Base-by-base conservation (phyloP, 352 stramenopile genomes). In the Stramenopiles sp. region DNA sequence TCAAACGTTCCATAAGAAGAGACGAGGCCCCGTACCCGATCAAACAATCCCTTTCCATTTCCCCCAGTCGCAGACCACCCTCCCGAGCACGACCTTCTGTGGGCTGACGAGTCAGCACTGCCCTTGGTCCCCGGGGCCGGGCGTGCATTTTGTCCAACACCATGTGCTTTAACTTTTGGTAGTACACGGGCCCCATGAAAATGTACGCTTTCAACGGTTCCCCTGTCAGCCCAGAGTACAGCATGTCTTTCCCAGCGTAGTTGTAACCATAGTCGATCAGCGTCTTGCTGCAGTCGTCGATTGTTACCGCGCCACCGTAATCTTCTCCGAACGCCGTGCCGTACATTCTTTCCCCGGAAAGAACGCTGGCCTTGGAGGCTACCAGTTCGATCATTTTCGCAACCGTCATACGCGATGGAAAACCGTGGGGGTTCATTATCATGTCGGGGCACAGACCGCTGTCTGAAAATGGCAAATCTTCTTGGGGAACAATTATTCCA, bases 101-200 rank as follows among this genome's bases (percentile, higher is more conserved):
- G 6, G 96, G 96, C 83, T 99, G 96, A 0, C 96, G 87, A 49
- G 96, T 99, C 0, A 99, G 85, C 48, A 94, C 87, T 25, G 79
- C 94, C 32, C 93, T 87, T 35, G 94, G 94, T 12, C 94, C 94
- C 49, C 94, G 86, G 18, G 95, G 91, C 76, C 96, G 87, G 25
- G 95, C 94, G 81, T 99, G 95, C 87, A 98, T 98, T 85, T 99
- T 99, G 84, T 99, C 96, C 85, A 99, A 94, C n/a, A 99, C 96
- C 96, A 99, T 99, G 82, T 99, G 96, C 85, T 99, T 99, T 18
- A 99, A 86, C 82, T 98, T 98, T 82, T 99, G 96, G 81, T 99
- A 99, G 81, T 99, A 99, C 25, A 99, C 93, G 32, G 96, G 96
- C 0, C 96, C 96, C 78, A 97, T 97, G 80, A 99, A 99, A 77